Base-by-base conservation (phyloP, 176 grass and related monocot genomes). In the Guadua angustifolia region DNA sequence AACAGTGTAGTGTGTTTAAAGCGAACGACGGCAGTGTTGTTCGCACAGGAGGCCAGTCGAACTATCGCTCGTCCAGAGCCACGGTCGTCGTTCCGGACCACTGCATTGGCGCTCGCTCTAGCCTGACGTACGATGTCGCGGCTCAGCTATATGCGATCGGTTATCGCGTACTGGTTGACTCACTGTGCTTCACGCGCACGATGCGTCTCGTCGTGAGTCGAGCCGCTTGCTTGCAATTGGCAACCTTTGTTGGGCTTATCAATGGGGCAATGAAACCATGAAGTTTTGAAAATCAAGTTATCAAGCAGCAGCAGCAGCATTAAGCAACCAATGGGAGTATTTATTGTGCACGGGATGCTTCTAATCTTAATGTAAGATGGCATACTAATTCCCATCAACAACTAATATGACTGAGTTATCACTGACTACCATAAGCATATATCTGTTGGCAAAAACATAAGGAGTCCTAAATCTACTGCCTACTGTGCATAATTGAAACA, bases 381-480 rank as follows among this genome's bases (percentile, higher is more conserved):
- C 38, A 21, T 47, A 2, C 15, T 72, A 52, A 79, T 72, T 79
- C 39, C 36, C n/a, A 42, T 50, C 15, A 51, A 24, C 49, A 18
- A 50, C 43, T 62, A 71, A 58, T 58, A 58, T 35, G 65, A 75
- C 5, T 64, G 21, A 55, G 45, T 53, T 79, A 59, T 71, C 15
- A 69, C 53, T 66, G 16, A 9, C 6, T 72, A 46, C 58, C 19
- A 25, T 50, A 42, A 83, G 7, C 46, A 49, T 18, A 68, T 16
- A 77, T 78, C 45, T 63, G 57, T 61, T 73, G 44, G 42, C 12
- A 59, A 49, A 58, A 46, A 71, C 61, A 50, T 50, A 77, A 66
- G 0, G 21, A 66, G 44, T 51, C 4, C 6, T 61, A 49, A 11
- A 60, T 22, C 1, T 49, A 62, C 66, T 14, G 4, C 44, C 1